Evolutionary conservation across 768 basidiomycete species (phyloP).

Genomic region (Rhodotorula taiwanensis): DNA sequence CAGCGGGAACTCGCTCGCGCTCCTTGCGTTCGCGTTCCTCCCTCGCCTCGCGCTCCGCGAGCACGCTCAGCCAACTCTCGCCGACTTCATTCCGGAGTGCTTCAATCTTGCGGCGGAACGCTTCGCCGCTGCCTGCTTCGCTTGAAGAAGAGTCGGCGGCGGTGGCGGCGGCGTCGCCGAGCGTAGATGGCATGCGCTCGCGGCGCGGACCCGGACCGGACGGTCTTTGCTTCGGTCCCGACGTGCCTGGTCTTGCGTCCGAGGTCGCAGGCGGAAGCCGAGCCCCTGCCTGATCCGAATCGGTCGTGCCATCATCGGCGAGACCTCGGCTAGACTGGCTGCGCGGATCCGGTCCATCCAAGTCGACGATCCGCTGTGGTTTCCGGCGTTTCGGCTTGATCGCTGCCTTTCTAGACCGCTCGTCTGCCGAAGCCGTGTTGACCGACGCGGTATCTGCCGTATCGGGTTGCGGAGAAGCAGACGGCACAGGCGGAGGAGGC

Average conservation of each 20-base stretch:
- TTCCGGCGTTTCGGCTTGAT: conserved; percentile 54
- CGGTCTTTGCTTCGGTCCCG: too few relatives aligned
- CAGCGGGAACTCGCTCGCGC: neutral
- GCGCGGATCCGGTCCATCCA: conserved; percentile 49
- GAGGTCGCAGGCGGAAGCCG: conserved; percentile 45
- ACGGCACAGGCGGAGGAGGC: conserved; percentile 1
- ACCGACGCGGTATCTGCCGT: neutral
- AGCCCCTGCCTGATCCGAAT: too few relatives aligned
- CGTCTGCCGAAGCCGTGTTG: neutral
- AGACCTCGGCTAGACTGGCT: neutral
- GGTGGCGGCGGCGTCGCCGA: too few relatives aligned
- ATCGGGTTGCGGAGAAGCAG: neutral
- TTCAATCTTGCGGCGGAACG: conserved; percentile 70
- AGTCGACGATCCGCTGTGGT: conserved; percentile 68
- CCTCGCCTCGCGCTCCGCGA: conserved; percentile 55
- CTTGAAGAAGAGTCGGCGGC: neutral
- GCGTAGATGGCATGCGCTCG: too few relatives aligned
- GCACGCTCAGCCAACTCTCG: conserved; percentile 79
- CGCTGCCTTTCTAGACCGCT: neutral
- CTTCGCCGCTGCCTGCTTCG: conserved; percentile 53
- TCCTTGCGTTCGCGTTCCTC: neutral
- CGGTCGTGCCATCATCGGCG: neutral
- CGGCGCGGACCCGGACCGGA: too few relatives aligned
- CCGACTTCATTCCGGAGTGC: conserved; percentile 79
- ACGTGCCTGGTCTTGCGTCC: conserved; percentile 23